phyloP scores from a whole-genome alignment of 768 basidiomycete species.

The Cubamyces lactineus region DNA sequence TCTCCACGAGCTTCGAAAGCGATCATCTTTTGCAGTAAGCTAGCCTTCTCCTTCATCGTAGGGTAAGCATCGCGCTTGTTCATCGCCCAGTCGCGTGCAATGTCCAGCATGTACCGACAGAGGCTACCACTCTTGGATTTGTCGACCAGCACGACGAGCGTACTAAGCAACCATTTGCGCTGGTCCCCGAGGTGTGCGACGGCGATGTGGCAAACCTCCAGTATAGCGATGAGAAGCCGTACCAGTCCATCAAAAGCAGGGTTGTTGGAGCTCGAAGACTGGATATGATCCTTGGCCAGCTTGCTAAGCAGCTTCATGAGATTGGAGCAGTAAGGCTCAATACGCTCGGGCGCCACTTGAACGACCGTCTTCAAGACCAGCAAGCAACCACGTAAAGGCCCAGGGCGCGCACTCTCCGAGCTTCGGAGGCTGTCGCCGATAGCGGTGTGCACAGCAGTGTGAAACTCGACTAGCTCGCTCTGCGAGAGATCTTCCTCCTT shows the following conservation, averaged over 20 bases:
- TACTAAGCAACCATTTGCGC: slow-evolving; percentile 76
- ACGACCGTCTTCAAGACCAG: slow-evolving; percentile 88
- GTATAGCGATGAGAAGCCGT: slow-evolving; percentile 71
- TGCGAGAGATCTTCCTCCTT: slow-evolving; percentile 67
- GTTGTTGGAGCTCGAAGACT: slow-evolving; percentile 47
- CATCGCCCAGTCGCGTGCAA: slow-evolving; percentile 89
- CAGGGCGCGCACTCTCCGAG: slow-evolving; percentile 36
- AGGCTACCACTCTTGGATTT: slow-evolving; percentile 82
- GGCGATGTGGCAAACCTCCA: slow-evolving; percentile 84
- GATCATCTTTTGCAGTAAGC: slow-evolving; percentile 85
- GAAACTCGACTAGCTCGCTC: slow-evolving; percentile 75
- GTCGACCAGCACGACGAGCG: slow-evolving; percentile 81
- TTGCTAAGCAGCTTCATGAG: slow-evolving; percentile 86
- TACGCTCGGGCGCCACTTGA: slow-evolving; percentile 75
- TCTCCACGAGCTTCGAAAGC: slow-evolving; percentile 81
- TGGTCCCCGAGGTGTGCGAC: slow-evolving; percentile 87
- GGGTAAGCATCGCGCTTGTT: slow-evolving; percentile 84
- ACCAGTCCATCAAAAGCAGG: slow-evolving; percentile 57
- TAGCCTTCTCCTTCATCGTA: slow-evolving; percentile 94
- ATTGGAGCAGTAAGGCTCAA: slow-evolving; percentile 75
- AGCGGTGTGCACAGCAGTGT: slow-evolving; percentile 71
- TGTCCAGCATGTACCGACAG: slow-evolving; percentile 83
- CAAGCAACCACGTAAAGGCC: slow-evolving; percentile 73
- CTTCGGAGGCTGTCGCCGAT: slow-evolving; percentile 82
- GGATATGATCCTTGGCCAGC: slow-evolving; percentile 86